A percentile compares a stretch with the other conserved stretches of the same genome.
Evolutionary conservation across 139 green algal species (phyloP).

Genomic region (Zygnema circumcarinatum): DNA sequence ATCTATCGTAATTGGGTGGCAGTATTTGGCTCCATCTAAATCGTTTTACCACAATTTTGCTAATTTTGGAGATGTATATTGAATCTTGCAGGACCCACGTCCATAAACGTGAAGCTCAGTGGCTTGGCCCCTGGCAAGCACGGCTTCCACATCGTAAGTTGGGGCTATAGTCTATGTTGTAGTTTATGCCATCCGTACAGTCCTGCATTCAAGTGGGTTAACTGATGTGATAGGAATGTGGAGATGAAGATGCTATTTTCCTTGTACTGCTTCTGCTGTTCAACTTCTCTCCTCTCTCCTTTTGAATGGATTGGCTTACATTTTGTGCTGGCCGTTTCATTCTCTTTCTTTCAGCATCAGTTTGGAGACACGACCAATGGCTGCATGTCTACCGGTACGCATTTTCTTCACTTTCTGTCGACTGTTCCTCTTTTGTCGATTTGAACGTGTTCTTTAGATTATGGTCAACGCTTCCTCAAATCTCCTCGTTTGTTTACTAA

Average conservation of each 20-base stretch:
- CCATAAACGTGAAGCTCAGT: constrained; percentile 34
- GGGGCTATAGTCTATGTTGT: background rate
- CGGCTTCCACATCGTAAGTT: constrained; percentile 61
- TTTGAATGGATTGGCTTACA: too few relatives aligned
- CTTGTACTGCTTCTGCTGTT: background rate
- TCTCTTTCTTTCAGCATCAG: constrained; percentile 48
- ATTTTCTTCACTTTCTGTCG: constrained; percentile 16
- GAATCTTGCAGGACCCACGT: constrained; percentile 38
- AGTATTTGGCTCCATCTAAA: too few relatives aligned
- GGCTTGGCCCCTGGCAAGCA: constrained; percentile 60
- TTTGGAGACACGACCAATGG: constrained; percentile 68
- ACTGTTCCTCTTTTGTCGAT: too few relatives aligned
- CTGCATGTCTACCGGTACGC: constrained; percentile 65
- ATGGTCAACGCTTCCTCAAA: too few relatives aligned
- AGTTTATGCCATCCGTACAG: background rate
- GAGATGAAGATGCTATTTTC: background rate
- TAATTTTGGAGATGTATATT: too few relatives aligned
- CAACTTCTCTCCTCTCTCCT: background rate
- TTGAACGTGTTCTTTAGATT: too few relatives aligned
- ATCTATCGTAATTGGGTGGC: too few relatives aligned
- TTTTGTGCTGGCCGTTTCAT: too few relatives aligned
- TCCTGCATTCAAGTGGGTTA: background rate
- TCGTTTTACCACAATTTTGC: too few relatives aligned
- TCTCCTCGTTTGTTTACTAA: too few relatives aligned
- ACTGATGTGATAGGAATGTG: background rate